A percentile compares a stretch with the other conserved stretches of the same genome.
Evolutionary conservation across 78 protist species (phyloP).

Genomic region (Cyanophora paradoxa): DNA sequence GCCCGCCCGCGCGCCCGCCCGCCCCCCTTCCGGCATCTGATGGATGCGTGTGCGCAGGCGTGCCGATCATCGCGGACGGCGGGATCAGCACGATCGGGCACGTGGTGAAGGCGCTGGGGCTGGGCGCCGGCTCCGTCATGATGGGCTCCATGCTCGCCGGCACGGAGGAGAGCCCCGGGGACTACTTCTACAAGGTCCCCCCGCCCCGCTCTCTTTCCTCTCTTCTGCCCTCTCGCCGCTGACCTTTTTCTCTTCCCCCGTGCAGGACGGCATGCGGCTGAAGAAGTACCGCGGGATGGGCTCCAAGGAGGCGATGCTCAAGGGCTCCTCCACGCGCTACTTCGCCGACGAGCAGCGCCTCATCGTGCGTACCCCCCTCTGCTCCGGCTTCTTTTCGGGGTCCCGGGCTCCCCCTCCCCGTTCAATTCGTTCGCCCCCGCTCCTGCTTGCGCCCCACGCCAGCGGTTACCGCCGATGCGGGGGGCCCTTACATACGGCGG

Average conservation of each 20-base stretch:
- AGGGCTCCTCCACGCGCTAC: conserved; percentile 56
- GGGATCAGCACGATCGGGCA: conserved; percentile 79
- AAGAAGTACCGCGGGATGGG: conserved; percentile 84
- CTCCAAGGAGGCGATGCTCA: conserved; percentile 78
- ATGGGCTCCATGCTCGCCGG: conserved; percentile 90
- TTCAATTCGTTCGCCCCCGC: too few species aligned
- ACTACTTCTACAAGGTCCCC: conserved; percentile 64
- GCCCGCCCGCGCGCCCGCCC: not conserved
- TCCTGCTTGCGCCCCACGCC: too few species aligned
- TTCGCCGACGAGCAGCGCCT: conserved; percentile 39
- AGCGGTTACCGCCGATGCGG: too few species aligned
- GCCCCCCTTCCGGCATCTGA: not conserved
- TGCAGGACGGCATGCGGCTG: conserved; percentile 68
- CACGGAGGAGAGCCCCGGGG: conserved; percentile 88
- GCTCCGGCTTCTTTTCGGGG: not conserved
- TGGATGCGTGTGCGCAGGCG: conserved; percentile 21
- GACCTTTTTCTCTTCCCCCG: too few species aligned
- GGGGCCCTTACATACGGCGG: too few species aligned
- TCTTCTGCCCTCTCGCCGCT: too few species aligned
- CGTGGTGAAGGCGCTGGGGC: conserved; percentile 77
- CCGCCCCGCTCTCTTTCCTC: too few species aligned
- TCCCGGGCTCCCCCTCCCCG: too few species aligned
- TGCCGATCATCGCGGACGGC: conserved; percentile 90
- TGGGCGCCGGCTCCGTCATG: conserved; percentile 85
- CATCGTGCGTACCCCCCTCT: conserved; percentile 13